Conservation (phyloP, 78 protist species). For the Dictyostelium purpureum region DNA sequence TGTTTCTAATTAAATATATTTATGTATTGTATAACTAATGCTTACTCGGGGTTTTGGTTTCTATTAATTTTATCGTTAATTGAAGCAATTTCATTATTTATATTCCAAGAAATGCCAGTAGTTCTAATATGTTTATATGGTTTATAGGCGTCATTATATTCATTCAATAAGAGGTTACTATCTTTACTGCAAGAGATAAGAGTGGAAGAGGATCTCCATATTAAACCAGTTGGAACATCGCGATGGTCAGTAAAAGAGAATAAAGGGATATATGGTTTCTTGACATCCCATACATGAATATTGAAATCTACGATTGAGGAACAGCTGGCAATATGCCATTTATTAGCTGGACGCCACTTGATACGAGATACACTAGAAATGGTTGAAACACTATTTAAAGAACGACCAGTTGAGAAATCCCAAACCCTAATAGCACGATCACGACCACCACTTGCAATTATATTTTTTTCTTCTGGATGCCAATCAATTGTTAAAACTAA, state of each 20-base stretch:
- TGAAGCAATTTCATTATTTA: constrained; percentile 27
- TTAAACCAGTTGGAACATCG: constrained; percentile 79
- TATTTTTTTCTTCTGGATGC: constrained; percentile 82
- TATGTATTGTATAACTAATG: not conserved
- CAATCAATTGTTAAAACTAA: constrained; percentile 81
- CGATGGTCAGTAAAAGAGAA: constrained; percentile 68
- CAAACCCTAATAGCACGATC: constrained; percentile 76
- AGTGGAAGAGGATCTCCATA: constrained; percentile 25
- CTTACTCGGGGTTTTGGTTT: constrained; percentile 36
- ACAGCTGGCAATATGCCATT: constrained; percentile 80
- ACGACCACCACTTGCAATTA: constrained; percentile 82
- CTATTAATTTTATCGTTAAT: constrained; percentile 75
- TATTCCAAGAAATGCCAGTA: constrained; percentile 63
- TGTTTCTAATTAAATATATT: not conserved
- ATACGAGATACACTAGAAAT: constrained; percentile 79
- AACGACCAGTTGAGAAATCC: constrained; percentile 31
- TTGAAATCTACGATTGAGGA: constrained; percentile 78
- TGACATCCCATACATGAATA: constrained; percentile 83
- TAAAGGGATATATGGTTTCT: constrained; percentile 69
- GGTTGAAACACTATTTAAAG: constrained; percentile 50
- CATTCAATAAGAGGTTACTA: constrained; percentile 25
- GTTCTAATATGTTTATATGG: constrained; percentile 77
- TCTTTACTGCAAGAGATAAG: constrained; percentile 71
- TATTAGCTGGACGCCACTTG: constrained; percentile 78
- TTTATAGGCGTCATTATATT: constrained; percentile 34